These are phyloP conservation scores for Murraya koenigii DNA, from an alignment of 345 rosid species.

Conservation along the genomic window DNA sequence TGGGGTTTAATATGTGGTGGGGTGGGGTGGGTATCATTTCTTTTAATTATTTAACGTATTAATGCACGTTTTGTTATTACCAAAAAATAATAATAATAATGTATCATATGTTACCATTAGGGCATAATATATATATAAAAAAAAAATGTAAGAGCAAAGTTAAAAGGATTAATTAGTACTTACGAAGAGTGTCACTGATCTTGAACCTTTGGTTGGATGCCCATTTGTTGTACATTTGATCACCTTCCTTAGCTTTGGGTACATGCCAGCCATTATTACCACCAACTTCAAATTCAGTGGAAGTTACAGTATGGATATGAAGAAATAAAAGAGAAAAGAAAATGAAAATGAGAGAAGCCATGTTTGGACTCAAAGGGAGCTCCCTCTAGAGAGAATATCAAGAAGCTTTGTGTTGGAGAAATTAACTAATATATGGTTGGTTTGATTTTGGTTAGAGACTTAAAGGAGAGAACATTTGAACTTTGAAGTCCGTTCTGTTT, in stretches of 20 bases:
- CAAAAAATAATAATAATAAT: too few relatives aligned
- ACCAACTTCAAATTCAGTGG: constrained; percentile 56
- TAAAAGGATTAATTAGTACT: constrained; percentile 11
- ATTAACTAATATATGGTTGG: too few relatives aligned
- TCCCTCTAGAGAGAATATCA: neutral
- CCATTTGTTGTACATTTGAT: constrained; percentile 64
- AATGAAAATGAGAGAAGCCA: constrained; percentile 23
- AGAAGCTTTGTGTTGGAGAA: too few relatives aligned
- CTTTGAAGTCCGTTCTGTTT: neutral
- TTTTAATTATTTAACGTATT: too few relatives aligned
- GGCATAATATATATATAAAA: neutral
- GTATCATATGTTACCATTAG: too few relatives aligned
- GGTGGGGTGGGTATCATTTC: too few relatives aligned
- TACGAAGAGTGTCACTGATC: constrained; percentile 60
- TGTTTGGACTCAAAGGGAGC: constrained; percentile 4
- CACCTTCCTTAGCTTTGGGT: constrained; percentile 43
- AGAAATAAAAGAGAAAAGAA: constrained; percentile 17
- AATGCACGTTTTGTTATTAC: too few relatives aligned
- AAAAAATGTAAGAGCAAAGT: neutral
- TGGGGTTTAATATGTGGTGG: too few relatives aligned
- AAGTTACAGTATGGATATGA: constrained; percentile 18
- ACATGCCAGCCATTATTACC: constrained; percentile 68
- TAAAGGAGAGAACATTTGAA: too few relatives aligned
- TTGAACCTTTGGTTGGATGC: constrained; percentile 74
- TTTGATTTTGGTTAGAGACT: neutral